phyloP scores from a whole-genome alignment of 2,329 filamentous ascomycete species.

The Clonostachys rosea region DNA sequence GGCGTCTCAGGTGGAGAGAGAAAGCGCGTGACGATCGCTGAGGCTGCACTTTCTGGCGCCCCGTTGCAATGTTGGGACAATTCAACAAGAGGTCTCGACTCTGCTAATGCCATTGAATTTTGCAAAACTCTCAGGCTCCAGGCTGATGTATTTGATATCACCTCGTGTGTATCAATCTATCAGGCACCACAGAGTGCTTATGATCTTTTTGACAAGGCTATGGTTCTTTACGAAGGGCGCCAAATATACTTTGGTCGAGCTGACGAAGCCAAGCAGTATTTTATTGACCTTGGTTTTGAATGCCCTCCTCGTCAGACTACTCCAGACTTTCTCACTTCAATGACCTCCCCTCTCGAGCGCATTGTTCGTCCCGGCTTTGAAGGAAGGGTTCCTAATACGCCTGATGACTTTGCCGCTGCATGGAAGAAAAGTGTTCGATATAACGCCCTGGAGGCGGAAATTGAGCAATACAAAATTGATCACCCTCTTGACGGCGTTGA shows the following conservation, averaged over 20 bases:
- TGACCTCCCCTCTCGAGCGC: conserved; percentile 56
- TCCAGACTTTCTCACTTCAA: conserved; percentile 69
- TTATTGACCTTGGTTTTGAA: conserved; percentile 61
- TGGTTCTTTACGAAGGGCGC: conserved; percentile 62
- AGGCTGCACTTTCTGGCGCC: conserved; percentile 15
- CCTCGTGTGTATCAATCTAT: conserved; percentile 45
- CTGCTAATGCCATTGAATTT: conserved; percentile 49
- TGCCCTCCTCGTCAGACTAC: conserved; percentile 63
- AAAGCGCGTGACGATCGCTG: conserved; percentile 23
- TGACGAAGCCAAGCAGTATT: conserved; percentile 57
- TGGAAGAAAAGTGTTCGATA: conserved; percentile 15
- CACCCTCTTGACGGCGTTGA: conserved; percentile 12
- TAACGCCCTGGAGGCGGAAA: conserved; percentile 16
- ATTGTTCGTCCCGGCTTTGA: conserved; percentile 50
- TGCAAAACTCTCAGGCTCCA: conserved; percentile 43
- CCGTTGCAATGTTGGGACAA: conserved; percentile 30
- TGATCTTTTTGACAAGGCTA: conserved; percentile 51
- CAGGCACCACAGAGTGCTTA: conserved; percentile 52
- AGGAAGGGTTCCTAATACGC: conserved; percentile 29
- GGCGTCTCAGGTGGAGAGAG: conserved; percentile 48
- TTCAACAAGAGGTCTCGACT: conserved; percentile 46
- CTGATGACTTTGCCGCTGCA: conserved; percentile 18
- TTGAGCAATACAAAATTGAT: conserved; percentile 15
- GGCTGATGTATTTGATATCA: conserved; percentile 38
- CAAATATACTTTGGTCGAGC: conserved; percentile 60